These are phyloP conservation scores for Acanthamoeba divionensis DNA, from an alignment of 208 protist genomes.

Conservation along the genomic window DNA sequence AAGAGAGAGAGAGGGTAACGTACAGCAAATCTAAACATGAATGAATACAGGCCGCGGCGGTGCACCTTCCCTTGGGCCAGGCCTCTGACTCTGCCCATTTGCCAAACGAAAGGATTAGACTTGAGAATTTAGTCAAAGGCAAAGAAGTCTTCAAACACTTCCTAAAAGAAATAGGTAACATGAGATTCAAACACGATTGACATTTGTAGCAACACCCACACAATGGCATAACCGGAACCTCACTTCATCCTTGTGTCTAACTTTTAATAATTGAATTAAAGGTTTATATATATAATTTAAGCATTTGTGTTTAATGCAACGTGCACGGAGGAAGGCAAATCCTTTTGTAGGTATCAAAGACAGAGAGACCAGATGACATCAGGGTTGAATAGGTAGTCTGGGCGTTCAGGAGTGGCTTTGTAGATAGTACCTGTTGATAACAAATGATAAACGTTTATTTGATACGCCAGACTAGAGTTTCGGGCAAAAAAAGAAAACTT, in stretches of 20 bases:
- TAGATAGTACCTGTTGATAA: not conserved
- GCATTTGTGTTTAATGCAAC: not conserved
- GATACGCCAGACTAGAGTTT: not conserved
- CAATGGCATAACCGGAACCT: too few species aligned
- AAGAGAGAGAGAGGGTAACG: too few species aligned
- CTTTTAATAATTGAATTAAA: too few species aligned
- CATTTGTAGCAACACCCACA: too few species aligned
- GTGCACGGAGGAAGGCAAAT: constrained; percentile 1
- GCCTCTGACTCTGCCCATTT: constrained; percentile 57
- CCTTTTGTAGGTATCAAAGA: not conserved
- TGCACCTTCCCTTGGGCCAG: constrained; percentile 43
- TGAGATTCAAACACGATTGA: too few species aligned
- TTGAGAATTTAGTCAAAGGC: constrained; percentile 64
- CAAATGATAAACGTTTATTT: not conserved
- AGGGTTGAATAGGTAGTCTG: constrained; percentile 14
- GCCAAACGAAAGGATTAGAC: constrained; percentile 62
- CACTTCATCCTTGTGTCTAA: too few species aligned
- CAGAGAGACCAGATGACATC: not conserved
- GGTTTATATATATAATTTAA: too few species aligned
- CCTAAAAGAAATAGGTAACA: not conserved
- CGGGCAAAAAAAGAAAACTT: not conserved
- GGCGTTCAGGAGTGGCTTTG: not conserved
- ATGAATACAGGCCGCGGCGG: constrained; percentile 19
- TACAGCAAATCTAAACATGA: too few species aligned
- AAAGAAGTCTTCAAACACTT: constrained; percentile 61